These are phyloP conservation scores for Mrakia gelida DNA, from an alignment of 768 basidiomycete genomes.

Conservation along the genomic window DNA sequence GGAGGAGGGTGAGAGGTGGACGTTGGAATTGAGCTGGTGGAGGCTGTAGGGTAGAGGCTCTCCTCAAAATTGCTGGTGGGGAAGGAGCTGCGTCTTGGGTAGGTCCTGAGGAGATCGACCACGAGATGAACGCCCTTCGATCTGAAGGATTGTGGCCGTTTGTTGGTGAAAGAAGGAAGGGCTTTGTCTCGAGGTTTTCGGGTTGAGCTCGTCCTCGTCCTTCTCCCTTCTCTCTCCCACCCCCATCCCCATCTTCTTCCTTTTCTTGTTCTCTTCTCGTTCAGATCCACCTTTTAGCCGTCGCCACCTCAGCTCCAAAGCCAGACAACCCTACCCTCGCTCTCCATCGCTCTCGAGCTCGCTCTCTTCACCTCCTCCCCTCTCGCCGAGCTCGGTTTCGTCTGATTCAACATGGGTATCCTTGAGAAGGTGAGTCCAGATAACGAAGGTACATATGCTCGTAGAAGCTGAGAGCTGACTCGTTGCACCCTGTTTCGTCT, in stretches of 20 bases:
- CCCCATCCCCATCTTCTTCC: not conserved
- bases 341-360: not conserved
- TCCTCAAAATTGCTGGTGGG: too few species aligned
- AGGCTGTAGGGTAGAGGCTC: too few species aligned
- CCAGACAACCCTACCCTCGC: not conserved
- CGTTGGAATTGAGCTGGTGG: too few species aligned
- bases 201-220: not conserved
- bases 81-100: too few species aligned
- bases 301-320: not conserved
- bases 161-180: not conserved
- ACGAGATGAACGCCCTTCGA: not conserved
- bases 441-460: conserved; percentile 34
- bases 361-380: not conserved
- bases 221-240: not conserved
- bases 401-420: conserved; percentile 67
- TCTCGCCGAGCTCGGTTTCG: not conserved
- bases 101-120: too few species aligned
- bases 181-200: too few species aligned
- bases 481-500: not conserved
- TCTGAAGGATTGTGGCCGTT: not conserved
- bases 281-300: not conserved
- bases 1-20: too few species aligned
- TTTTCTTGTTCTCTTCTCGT: not conserved
- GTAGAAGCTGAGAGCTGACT: not conserved
- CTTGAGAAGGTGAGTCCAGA: conserved; percentile 67